phyloP scores from a whole-genome alignment of 1,284 basidiomycete genomes.

The Naganishia sp. region DNA sequence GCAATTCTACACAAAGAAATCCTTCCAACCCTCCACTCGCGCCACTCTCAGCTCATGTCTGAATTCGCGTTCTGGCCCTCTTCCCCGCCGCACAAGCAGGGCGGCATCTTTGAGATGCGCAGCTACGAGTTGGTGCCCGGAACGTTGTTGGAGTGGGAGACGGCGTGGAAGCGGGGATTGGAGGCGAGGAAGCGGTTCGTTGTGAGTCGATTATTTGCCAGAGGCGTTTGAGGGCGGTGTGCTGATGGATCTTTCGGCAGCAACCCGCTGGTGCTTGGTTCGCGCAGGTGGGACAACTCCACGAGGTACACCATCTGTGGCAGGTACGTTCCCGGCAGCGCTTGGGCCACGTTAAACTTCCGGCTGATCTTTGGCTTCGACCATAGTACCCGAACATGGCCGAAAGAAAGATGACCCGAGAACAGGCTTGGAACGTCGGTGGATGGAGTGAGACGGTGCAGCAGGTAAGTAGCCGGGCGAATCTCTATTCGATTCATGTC shows the following conservation, averaged over 20 bases:
- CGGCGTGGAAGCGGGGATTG: constrained; percentile 83
- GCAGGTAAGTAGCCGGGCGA: constrained; percentile 62
- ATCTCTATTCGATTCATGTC: constrained; percentile 6
- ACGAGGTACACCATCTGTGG: constrained; percentile 92
- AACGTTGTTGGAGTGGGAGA: constrained; percentile 87
- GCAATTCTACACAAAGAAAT: constrained; percentile 66
- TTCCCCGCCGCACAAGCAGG: constrained; percentile 74
- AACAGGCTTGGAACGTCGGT: constrained; percentile 87
- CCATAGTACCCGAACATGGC: constrained; percentile 59
- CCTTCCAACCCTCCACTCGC: constrained; percentile 69
- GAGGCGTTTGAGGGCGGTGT: neutral
- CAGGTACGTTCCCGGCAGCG: constrained; percentile 64
- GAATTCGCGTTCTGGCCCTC: constrained; percentile 94
- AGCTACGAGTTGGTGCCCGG: constrained; percentile 74
- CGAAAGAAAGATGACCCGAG: constrained; percentile 74
- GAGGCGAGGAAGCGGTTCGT: constrained; percentile 82
- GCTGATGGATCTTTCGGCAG: constrained; percentile 34
- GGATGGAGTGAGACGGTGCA: constrained; percentile 92
- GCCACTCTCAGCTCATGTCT: constrained; percentile 76
- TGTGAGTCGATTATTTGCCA: constrained; percentile 41
- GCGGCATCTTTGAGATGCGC: constrained; percentile 88
- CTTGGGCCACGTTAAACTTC: constrained; percentile 24
- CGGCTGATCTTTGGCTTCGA: neutral
- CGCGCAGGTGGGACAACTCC: constrained; percentile 82
- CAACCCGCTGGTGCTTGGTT: constrained; percentile 92